These are phyloP conservation scores for Rhizopogon rudus DNA, from an alignment of 768 basidiomycete genomes.

Conservation along the genomic window DNA sequence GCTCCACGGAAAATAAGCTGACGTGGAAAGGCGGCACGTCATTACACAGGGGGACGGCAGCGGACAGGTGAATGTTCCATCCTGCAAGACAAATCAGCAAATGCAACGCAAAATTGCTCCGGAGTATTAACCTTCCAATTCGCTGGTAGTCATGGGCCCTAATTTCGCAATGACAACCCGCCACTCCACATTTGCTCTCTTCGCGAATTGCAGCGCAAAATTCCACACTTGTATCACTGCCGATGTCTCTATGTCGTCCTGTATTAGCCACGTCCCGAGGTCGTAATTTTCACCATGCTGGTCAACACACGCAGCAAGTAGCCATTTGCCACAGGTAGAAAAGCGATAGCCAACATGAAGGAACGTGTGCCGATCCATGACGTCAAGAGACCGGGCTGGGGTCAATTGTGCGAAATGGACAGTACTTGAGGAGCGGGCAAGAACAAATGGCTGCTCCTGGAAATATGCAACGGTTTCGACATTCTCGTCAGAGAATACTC, in stretches of 20 bases:
- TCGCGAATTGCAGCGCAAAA: constrained; percentile 58
- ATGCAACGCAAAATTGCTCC: constrained; percentile 1
- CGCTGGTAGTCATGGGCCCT: constrained; percentile 52
- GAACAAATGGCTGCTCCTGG: constrained; percentile 59
- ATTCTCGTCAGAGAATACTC: constrained; percentile 37
- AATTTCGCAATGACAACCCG: constrained; percentile 67
- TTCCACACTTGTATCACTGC: constrained; percentile 63
- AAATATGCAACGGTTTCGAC: constrained; percentile 45
- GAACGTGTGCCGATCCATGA: constrained; percentile 53
- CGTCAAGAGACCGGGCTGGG: constrained; percentile 40
- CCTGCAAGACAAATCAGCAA: constrained; percentile 35
- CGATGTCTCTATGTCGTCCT: constrained; percentile 40
- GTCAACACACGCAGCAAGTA: constrained; percentile 70
- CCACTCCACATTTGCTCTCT: constrained; percentile 75
- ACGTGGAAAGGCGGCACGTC: constrained; percentile 55
- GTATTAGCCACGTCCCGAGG: constrained; percentile 61
- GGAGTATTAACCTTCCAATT: constrained; percentile 56
- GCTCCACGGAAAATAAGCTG: constrained; percentile 55
- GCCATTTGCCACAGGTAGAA: constrained; percentile 69
- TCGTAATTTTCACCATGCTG: constrained; percentile 75
- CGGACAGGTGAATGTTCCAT: constrained; percentile 55
- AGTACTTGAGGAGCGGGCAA: constrained; percentile 41
- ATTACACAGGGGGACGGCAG: constrained; percentile 29
- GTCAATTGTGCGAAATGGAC: constrained; percentile 36
- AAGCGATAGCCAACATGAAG: constrained; percentile 75